Conservation (phyloP, 2,329 filamentous ascomycete genomes). For the Paraphoma chrysanthemicola region DNA sequence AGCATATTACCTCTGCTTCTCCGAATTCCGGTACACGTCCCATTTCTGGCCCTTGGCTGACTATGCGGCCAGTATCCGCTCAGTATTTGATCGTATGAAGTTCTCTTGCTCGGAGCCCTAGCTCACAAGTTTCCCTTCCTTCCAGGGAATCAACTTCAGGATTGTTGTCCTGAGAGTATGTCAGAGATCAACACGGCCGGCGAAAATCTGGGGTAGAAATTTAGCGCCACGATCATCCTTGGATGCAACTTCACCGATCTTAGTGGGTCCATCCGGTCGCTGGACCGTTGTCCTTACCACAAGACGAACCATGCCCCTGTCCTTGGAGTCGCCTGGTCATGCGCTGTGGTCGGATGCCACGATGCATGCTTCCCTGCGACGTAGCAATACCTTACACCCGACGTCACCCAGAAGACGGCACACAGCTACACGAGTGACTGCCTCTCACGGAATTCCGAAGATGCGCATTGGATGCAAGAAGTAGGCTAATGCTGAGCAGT, state of each 20-base stretch:
- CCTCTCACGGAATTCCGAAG: neutral
- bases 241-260: neutral
- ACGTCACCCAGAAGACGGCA: conserved; percentile 5
- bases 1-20: neutral
- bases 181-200: neutral
- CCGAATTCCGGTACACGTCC: no score
- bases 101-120: no score
- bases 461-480: neutral
- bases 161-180: neutral
- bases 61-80: no score
- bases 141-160: neutral
- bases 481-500: no score
- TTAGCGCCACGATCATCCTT: conserved; percentile 3
- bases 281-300: no score
- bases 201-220: conserved; percentile 1
- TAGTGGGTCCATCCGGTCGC: neutral
- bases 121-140: no score
- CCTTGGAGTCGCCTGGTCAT: conserved; percentile 9
- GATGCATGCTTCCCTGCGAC: conserved; percentile 14
- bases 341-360: conserved; percentile 14
- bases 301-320: no score
- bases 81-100: no score
- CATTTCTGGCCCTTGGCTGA: no score
- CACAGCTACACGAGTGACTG: neutral
- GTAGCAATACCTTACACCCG: neutral